Conservation (phyloP, 768 basidiomycete species). For the Leucocoprinus leucothites region DNA sequence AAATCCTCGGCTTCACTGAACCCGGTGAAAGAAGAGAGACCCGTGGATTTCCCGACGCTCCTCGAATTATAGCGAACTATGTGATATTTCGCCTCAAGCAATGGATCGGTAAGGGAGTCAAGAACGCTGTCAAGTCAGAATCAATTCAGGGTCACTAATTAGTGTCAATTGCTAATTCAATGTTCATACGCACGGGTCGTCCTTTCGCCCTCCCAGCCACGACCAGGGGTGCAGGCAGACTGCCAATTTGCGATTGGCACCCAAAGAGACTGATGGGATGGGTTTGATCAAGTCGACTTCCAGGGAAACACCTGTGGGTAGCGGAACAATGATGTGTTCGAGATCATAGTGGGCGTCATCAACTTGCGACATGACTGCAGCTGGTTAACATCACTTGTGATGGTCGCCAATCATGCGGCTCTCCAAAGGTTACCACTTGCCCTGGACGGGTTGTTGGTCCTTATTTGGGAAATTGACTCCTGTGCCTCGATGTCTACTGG, state of each 20-base stretch:
- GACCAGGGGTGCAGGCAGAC: slow-evolving; percentile 85
- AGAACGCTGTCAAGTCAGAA: slow-evolving; percentile 39
- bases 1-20: slow-evolving; percentile 69
- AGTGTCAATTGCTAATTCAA: neutral
- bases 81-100: slow-evolving; percentile 47
- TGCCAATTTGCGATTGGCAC: slow-evolving; percentile 57
- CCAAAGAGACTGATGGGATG: slow-evolving; percentile 7
- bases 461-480: neutral
- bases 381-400: neutral
- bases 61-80: slow-evolving; percentile 76
- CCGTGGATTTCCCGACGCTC: slow-evolving; percentile 72
- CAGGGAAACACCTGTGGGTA: slow-evolving; percentile 40
- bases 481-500: neutral
- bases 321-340: neutral
- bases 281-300: slow-evolving; percentile 36
- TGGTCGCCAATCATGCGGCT: too few relatives aligned
- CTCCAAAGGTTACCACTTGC: too few relatives aligned
- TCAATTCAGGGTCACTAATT: slow-evolving; percentile 8
- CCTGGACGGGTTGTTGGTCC: neutral
- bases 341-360: neutral
- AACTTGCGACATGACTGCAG: slow-evolving; percentile 1
- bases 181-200: slow-evolving; percentile 61
- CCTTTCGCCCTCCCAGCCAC: slow-evolving; percentile 75
- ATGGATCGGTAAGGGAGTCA: slow-evolving; percentile 32
- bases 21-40: slow-evolving; percentile 73